Conservation (phyloP, 2,329 filamentous ascomycete species). For the Ophiocordyceps camponoti-saundersi region DNA sequence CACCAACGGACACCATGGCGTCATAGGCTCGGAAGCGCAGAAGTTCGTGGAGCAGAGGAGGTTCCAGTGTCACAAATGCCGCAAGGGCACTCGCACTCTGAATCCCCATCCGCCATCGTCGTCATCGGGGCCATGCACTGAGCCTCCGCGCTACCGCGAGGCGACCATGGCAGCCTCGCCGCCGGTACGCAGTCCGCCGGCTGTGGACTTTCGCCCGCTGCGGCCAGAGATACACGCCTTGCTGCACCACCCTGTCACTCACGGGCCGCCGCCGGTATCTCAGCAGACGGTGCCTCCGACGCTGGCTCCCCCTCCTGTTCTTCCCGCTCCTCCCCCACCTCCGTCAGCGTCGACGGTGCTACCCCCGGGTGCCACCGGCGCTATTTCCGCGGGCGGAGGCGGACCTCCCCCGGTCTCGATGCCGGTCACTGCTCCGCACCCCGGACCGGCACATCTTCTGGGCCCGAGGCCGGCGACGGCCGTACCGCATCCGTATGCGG, state of each 20-base stretch:
- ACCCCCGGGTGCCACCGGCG: too few relatives aligned
- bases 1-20: slow-evolving; percentile 32
- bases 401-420: background rate
- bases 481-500: slow-evolving; percentile 10
- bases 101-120: slow-evolving; percentile 9
- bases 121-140: slow-evolving; percentile 4
- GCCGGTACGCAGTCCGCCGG: slow-evolving; percentile 12
- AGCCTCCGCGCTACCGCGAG: slow-evolving; percentile 4
- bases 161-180: slow-evolving; percentile 7
- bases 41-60: slow-evolving; percentile 42
- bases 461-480: slow-evolving; percentile 10
- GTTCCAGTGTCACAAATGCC: slow-evolving; percentile 64
- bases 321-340: background rate
- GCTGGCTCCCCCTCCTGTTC: slow-evolving; percentile 2
- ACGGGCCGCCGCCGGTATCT: slow-evolving; percentile 1
- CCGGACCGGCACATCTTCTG: slow-evolving; percentile 9
- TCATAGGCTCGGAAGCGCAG: slow-evolving; percentile 35
- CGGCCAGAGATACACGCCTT: slow-evolving; percentile 6
- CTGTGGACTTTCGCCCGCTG: slow-evolving; percentile 10
- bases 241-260: slow-evolving; percentile 4
- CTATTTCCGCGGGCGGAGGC: too few relatives aligned
- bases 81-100: slow-evolving; percentile 33
- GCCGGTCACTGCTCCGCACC: slow-evolving; percentile 2
- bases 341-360: background rate
- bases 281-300: slow-evolving; percentile 5